phyloP scores from a whole-genome alignment of 106 monocot species.

The Vanilla planifolia region DNA sequence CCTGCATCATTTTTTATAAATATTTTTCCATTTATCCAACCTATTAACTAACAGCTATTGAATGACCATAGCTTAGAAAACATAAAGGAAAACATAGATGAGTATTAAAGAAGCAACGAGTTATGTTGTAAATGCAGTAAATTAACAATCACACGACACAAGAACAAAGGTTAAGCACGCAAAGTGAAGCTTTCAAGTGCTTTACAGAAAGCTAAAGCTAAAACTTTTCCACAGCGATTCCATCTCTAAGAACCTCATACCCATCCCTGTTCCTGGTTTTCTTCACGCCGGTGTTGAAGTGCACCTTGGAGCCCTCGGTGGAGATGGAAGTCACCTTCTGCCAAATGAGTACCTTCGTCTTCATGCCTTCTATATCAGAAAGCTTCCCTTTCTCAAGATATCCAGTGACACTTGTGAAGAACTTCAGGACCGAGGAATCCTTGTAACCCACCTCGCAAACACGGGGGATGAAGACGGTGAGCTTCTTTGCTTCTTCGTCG shows the following conservation, averaged over 20 bases:
- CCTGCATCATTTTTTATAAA: too few relatives aligned
- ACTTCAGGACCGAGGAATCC: constrained; percentile 75
- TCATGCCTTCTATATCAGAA: constrained; percentile 76
- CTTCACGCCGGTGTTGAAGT: constrained; percentile 64
- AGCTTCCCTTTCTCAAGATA: constrained; percentile 85
- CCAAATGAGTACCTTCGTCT: constrained; percentile 87
- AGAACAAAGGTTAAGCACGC: too few relatives aligned
- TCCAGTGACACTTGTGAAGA: constrained; percentile 59
- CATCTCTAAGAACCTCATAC: constrained; percentile 73
- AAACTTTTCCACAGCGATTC: constrained; percentile 65
- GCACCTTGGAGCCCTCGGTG: constrained; percentile 69
- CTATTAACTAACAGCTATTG: too few relatives aligned
- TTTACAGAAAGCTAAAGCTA: too few relatives aligned
- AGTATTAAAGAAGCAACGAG: too few relatives aligned
- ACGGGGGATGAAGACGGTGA: constrained; percentile 73
- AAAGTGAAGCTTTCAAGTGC: too few relatives aligned
- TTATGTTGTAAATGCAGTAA: too few relatives aligned
- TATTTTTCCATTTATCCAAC: too few relatives aligned
- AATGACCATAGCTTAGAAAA: too few relatives aligned
- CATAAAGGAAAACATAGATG: too few relatives aligned
- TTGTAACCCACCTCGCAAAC: constrained; percentile 87
- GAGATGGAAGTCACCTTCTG: constrained; percentile 52
- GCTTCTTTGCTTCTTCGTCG: constrained; percentile 62
- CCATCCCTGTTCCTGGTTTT: constrained; percentile 66
- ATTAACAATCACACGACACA: too few relatives aligned